Evolutionary conservation across 306 rosid genomes (phyloP).

Genomic region (Phaseolus lunatus): DNA sequence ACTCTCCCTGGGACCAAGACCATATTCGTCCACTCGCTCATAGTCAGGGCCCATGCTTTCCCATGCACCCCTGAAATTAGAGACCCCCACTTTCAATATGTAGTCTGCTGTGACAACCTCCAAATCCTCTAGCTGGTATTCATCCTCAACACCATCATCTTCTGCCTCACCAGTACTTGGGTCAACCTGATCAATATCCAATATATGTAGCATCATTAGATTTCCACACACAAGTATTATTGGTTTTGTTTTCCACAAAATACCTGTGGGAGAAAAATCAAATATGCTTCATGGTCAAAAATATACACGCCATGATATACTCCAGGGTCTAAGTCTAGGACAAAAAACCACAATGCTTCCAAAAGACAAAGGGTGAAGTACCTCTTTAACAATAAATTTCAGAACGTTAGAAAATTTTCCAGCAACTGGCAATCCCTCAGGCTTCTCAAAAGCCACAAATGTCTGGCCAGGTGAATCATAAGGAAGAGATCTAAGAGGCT

Average conservation of each 20-base stretch:
- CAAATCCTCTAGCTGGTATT: slow-evolving; percentile 96
- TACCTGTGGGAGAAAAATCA: slow-evolving; percentile 18
- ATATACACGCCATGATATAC: slow-evolving; percentile 8
- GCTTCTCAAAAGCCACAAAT: slow-evolving; percentile 91
- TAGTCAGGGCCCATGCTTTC: slow-evolving; percentile 77
- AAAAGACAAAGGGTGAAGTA: slow-evolving; percentile 42
- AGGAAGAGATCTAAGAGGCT: slow-evolving; percentile 91
- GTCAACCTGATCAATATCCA: slow-evolving; percentile 71
- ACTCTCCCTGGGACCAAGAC: slow-evolving; percentile 93
- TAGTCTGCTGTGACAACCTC: slow-evolving; percentile 98
- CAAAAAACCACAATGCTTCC: slow-evolving; percentile 21
- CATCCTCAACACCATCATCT: slow-evolving; percentile 98
- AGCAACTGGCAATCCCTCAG: slow-evolving; percentile 73
- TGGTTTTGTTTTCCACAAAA: slow-evolving; percentile 25
- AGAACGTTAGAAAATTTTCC: slow-evolving; percentile 86
- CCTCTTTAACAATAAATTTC: slow-evolving; percentile 95
- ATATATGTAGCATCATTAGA: slow-evolving; percentile 16
- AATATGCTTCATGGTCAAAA: slow-evolving; percentile 1
- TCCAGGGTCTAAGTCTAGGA: slow-evolving; percentile 7
- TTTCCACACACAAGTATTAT: slow-evolving; percentile 11
- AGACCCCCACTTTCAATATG: slow-evolving; percentile 85
- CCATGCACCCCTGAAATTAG: slow-evolving; percentile 95
- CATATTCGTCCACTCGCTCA: slow-evolving; percentile 93
- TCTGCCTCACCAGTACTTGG: slow-evolving; percentile 90
- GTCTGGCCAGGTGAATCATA: slow-evolving; percentile 94